Base-by-base conservation (phyloP, 2,329 filamentous ascomycete species). In the Chaetothyriales sp. region DNA sequence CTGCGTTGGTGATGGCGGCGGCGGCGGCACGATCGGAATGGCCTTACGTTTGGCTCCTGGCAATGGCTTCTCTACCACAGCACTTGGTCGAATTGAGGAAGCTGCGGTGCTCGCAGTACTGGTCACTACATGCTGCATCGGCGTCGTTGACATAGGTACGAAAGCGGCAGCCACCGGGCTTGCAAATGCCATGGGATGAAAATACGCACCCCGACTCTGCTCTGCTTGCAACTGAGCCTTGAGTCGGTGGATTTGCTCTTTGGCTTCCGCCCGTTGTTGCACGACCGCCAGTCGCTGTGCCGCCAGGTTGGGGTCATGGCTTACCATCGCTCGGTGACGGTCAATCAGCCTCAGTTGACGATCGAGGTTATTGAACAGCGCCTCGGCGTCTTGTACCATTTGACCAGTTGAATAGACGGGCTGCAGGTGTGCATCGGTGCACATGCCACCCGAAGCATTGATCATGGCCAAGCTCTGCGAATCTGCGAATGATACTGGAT, bases 21-120 rank as follows among this genome's bases (percentile, higher is more conserved):
- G 58, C 48, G 58, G 59, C 25, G 56, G 51, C n/a, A 60, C 54
- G 37, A 61, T 61, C 18, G 59, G 59, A 49, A 61, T 61, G 4
- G 49, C 46, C 20, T 28, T 33, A 19, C 50, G 49, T 22, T 46
- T 43, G 15, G 22, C 18, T 28, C 13, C 46, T 7, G 13, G 20
- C 18, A 22, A 20, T 47, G 48, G 33, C 33, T 40, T 40, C 33
- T 40, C 33, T 15, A 15, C 5, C 10, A 15, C 4, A 15, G 33
- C 33, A 40, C 2, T 40, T 40, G 33, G 33, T 40, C 33, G 15
- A 15, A 40, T 40, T 10, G 33, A 15, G 33, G 33, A 40, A 40
- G 33, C 10, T 40, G 33, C 15, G 10, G 10, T 40, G 33, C 33
- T 40, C 15, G 33, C 33, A 40, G 33, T 9, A 40, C 33, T 40